Conservation (phyloP, 345 rosid genomes). For the Turritis glabra region DNA sequence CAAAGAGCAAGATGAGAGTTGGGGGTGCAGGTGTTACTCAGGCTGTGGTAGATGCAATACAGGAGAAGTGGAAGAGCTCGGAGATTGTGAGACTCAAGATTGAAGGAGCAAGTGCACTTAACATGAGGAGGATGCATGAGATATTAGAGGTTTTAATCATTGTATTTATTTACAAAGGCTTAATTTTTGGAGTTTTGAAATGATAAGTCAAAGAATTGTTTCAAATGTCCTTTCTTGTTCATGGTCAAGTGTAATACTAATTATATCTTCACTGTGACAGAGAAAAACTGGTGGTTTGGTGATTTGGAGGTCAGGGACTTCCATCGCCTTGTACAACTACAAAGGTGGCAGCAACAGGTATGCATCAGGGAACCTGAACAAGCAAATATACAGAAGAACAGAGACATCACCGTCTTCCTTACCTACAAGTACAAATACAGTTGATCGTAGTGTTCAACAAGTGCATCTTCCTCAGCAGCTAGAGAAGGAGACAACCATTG, state of each 20-base stretch:
- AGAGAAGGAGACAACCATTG: constrained; percentile 30
- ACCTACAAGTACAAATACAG: constrained; percentile 33
- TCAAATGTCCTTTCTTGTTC: background rate
- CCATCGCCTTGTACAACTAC: constrained; percentile 75
- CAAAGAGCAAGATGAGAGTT: constrained; percentile 61
- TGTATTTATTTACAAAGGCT: background rate
- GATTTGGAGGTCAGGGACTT: constrained; percentile 91
- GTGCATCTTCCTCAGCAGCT: constrained; percentile 33
- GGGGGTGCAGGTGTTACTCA: constrained; percentile 71
- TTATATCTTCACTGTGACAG: constrained; percentile 43
- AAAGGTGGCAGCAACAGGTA: constrained; percentile 65
- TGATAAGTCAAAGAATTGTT: background rate
- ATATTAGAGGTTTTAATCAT: constrained; percentile 67
- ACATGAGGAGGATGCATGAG: constrained; percentile 91
- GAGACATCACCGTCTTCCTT: constrained; percentile 38
- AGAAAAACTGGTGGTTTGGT: constrained; percentile 97
- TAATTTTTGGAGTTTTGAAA: constrained; percentile 7
- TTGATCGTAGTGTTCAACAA: constrained; percentile 30
- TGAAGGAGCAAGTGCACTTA: constrained; percentile 84
- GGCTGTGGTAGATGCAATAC: constrained; percentile 69
- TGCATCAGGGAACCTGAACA: constrained; percentile 51
- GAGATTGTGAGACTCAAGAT: constrained; percentile 87
- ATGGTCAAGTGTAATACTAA: background rate
- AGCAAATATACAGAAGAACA: constrained; percentile 50
- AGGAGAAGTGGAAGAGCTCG: constrained; percentile 69